Base-by-base conservation (phyloP, 73 alveolate genomes). In the Symbiodinium natans region DNA sequence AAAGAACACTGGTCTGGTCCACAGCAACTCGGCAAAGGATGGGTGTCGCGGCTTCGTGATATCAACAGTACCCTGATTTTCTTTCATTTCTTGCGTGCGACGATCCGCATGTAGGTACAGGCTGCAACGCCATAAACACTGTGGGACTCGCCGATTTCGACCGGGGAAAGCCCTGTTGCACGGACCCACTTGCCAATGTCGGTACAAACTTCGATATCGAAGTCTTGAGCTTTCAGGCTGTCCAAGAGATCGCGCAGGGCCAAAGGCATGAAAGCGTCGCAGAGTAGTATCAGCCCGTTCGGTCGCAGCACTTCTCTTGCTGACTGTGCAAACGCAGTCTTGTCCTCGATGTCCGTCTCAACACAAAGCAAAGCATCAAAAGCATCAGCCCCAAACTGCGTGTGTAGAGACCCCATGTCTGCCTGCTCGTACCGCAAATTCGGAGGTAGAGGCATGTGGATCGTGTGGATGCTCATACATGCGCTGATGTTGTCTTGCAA, bases 151-250 rank as follows among this genome's bases (percentile, higher is more conserved):
- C 88, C 77, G 39, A 90, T 68, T 10, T 90, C 54, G 52, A 90
- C 88, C 4, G 97, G 97, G 41, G 88, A 68, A 54, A 90, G 43
- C 48, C 97, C 97, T 2, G 97, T 90, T 3, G 97, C 88, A 29
- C 97, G 73, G 10, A 90, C 42, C 97, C 97, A 90, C 54, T 73
- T 90, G 39, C 97, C 97, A 40, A 90, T 90, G 48, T 90, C 97
- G 5, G 48, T 40, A 71, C 97, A 90, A 31, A 90, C 63, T 42
- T 73, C 84, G 17, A n/a, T 27, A 2, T 63, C 77, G 77, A 63
- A 63, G 77, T 63, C 15, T 27, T 63, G 77, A 27, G 77, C 34
- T 63, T 63, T 63, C 77, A 63, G 13, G 7, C 15, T 2, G 40
- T 63, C 77, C 34, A 63, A 21, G 34, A 63, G 36, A 34, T 27